These are phyloP conservation scores for Isabelozyma pseudorhagii DNA, from an alignment of 805 yeast species.

Conservation along the genomic window DNA sequence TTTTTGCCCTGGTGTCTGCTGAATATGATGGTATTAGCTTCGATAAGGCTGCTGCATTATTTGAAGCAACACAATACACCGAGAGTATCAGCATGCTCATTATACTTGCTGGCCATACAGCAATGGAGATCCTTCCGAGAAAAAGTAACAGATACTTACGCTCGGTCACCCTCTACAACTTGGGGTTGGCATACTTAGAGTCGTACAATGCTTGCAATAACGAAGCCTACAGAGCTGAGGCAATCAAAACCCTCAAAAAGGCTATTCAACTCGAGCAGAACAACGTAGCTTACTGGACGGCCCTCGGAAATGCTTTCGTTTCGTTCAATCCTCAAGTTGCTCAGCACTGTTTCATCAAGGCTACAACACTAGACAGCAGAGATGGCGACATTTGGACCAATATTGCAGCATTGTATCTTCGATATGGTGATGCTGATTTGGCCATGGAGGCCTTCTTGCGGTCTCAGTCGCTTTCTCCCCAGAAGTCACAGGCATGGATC, in stretches of 20 bases:
- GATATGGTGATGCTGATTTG: conserved; percentile 63
- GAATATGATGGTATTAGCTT: conserved; percentile 12
- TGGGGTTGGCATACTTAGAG: conserved; percentile 63
- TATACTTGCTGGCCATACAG: conserved; percentile 47
- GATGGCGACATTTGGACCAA: conserved; percentile 76
- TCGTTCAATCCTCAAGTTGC: conserved; percentile 65
- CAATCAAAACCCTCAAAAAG: conserved; percentile 58
- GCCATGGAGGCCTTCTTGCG: conserved; percentile 71
- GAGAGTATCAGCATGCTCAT: conserved; percentile 39
- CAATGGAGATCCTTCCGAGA: conserved; percentile 31
- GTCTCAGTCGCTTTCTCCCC: conserved; percentile 82
- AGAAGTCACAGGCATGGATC: conserved; percentile 72
- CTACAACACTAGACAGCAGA: conserved; percentile 64
- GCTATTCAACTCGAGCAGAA: conserved; percentile 71
- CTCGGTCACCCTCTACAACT: conserved; percentile 59
- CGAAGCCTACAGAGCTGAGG: conserved; percentile 37
- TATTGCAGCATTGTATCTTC: conserved; percentile 72
- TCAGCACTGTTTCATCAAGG: conserved; percentile 91
- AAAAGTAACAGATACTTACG: conserved; percentile 46
- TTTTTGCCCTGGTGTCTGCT: conserved; percentile 13
- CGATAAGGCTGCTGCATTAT: conserved; percentile 16
- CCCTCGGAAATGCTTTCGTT: conserved; percentile 74
- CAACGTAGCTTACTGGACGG: conserved; percentile 75
- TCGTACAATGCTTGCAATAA: conserved; percentile 24
- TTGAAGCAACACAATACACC: conserved; percentile 9